phyloP scores from a whole-genome alignment of 192 early-diverging fungal species.

The Rhizophagus prolifer region DNA sequence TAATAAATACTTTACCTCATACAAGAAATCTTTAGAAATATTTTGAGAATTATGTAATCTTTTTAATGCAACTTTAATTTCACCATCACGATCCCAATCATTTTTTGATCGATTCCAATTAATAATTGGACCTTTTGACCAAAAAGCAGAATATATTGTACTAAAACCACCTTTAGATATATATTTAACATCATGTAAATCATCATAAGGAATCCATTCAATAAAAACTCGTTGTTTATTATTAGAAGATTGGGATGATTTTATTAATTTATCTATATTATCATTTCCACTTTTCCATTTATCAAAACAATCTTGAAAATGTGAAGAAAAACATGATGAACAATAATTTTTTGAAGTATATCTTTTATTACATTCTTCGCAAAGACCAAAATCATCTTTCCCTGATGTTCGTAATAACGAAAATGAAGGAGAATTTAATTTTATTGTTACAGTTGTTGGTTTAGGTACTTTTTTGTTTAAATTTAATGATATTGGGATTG shows the following conservation, averaged over 20 bases:
- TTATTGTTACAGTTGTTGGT: not conserved
- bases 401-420: not conserved
- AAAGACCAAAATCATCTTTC: not conserved
- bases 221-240: not conserved
- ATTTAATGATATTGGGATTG: not conserved
- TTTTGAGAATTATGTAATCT: slow-evolving; percentile 15
- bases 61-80: slow-evolving; percentile 22
- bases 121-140: not conserved
- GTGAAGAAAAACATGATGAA: not conserved
- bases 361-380: not conserved
- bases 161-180: slow-evolving; percentile 7
- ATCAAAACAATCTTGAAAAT: not conserved
- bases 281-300: not conserved
- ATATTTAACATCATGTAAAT: slow-evolving; percentile 6
- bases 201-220: slow-evolving; percentile 22
- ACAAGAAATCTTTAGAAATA: not conserved
- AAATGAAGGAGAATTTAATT: not conserved
- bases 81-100: not conserved
- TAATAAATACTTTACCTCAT: not conserved
- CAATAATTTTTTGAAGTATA: not conserved
- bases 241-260: not conserved
- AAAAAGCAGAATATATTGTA: slow-evolving; percentile 4
- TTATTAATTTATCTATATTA: slow-evolving; percentile 5
- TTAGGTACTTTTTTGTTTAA: not conserved
- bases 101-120: not conserved